A percentile compares a stretch with the other conserved stretches of the same genome.
phyloP scores from a whole-genome alignment of 164 flowering plant species.

The Vitis rotundifolia region DNA sequence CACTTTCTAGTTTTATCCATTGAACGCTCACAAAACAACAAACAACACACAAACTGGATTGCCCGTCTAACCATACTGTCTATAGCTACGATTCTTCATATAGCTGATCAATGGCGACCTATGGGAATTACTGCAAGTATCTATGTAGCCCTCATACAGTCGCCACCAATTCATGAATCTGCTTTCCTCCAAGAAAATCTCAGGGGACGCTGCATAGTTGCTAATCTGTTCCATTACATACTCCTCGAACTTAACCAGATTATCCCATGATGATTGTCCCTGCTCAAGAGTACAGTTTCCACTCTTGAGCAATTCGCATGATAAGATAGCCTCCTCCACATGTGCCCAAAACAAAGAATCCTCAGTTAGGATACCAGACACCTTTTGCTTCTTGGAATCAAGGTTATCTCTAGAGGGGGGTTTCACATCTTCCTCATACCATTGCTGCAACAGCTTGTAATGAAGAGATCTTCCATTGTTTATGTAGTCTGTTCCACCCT shows the following conservation, averaged over 20 bases:
- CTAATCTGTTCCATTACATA: conserved; percentile 31
- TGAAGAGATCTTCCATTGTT: conserved; percentile 28
- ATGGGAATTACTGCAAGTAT: neutral
- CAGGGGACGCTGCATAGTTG: conserved; percentile 32
- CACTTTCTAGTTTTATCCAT: no score
- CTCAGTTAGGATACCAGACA: conserved; percentile 28
- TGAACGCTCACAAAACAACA: no score
- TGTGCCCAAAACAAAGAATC: conserved; percentile 61
- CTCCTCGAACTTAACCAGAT: conserved; percentile 28
- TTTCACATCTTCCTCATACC: conserved; percentile 25
- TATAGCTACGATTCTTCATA: conserved; percentile 14
- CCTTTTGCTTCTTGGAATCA: neutral
- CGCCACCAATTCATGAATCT: conserved; percentile 56
- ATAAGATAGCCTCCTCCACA: conserved; percentile 46
- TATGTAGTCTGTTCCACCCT: conserved; percentile 17
- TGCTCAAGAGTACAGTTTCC: conserved; percentile 2
- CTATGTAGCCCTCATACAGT: conserved; percentile 21
- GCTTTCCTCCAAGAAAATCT: conserved; percentile 43
- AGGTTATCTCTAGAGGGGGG: neutral
- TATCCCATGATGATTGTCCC: neutral
- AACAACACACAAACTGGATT: no score
- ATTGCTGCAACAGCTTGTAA: conserved; percentile 39
- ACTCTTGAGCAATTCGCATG: conserved; percentile 17
- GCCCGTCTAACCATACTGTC: neutral
- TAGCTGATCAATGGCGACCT: conserved; percentile 15